These are phyloP conservation scores for Ascoidea asiatica DNA, from an alignment of 805 yeast species.

Conservation along the genomic window DNA sequence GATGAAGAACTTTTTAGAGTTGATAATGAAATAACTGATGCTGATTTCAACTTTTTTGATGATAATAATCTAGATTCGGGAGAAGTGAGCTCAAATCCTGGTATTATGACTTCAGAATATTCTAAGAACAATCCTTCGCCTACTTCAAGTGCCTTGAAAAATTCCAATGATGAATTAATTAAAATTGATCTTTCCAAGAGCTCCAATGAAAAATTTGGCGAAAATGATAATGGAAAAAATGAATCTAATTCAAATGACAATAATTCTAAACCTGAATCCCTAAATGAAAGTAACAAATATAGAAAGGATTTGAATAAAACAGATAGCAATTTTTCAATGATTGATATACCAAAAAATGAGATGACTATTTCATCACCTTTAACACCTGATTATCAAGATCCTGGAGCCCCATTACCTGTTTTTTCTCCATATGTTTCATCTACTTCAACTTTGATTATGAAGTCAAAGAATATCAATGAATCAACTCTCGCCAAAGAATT, in stretches of 20 bases:
- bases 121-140: constrained; percentile 6
- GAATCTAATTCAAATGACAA: constrained; percentile 13
- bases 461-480: no score
- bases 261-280: constrained; percentile 18
- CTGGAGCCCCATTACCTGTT: constrained; percentile 73
- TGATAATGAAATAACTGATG: constrained; percentile 14
- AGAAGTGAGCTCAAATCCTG: not conserved
- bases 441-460: constrained; percentile 14
- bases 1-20: constrained; percentile 22
- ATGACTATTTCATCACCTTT: constrained; percentile 35
- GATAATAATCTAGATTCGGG: constrained; percentile 4
- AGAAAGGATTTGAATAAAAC: not conserved
- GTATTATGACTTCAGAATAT: constrained; percentile 7
- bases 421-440: constrained; percentile 32
- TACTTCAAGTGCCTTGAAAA: no score
- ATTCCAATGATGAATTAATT: constrained; percentile 4
- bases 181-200: constrained; percentile 1
- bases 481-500: no score
- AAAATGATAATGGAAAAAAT: not conserved
- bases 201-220: no score
- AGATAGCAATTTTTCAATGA: constrained; percentile 3
- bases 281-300: constrained; percentile 6
- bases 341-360: constrained; percentile 46
- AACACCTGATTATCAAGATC: constrained; percentile 49
- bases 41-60: constrained; percentile 17